A percentile compares a stretch with the other conserved stretches of the same genome.
phyloP scores from a whole-genome alignment of 2,329 filamentous ascomycete genomes.

The Penicillium occitanis region DNA sequence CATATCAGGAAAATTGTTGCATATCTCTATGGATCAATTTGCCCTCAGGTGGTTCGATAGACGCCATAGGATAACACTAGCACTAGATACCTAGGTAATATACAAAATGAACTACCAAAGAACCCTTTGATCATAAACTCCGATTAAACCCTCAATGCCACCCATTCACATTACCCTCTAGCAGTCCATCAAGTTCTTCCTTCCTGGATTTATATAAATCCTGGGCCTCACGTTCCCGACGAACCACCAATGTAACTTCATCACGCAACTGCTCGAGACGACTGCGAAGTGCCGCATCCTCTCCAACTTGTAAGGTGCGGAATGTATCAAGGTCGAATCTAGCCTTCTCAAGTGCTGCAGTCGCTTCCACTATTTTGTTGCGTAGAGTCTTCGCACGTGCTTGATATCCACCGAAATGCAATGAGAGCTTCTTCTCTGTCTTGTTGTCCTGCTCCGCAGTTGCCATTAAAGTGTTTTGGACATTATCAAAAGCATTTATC shows the following conservation, averaged over 20 bases:
- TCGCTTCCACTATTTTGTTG: constrained; percentile 75
- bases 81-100: neutral
- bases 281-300: constrained; percentile 71
- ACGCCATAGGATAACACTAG: neutral
- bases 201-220: constrained; percentile 74
- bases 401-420: constrained; percentile 88
- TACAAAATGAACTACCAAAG: constrained; percentile 12
- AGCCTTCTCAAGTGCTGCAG: constrained; percentile 71
- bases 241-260: constrained; percentile 78
- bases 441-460: constrained; percentile 80
- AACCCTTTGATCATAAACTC: neutral
- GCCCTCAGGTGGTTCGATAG: neutral
- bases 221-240: constrained; percentile 85
- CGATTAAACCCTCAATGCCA: constrained; percentile 34
- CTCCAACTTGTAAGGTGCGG: constrained; percentile 71
- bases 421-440: constrained; percentile 85
- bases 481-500: constrained; percentile 69
- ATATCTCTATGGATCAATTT: neutral
- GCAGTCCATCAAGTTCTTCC: constrained; percentile 71
- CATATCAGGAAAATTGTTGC: neutral
- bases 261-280: constrained; percentile 73
- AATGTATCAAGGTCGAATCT: constrained; percentile 71
- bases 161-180: constrained; percentile 38
- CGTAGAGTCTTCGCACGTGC: constrained; percentile 77
- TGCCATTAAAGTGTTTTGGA: constrained; percentile 70